These are phyloP conservation scores for Sporothrix curviconia DNA, from an alignment of 2,329 filamentous ascomycete genomes.

Conservation along the genomic window DNA sequence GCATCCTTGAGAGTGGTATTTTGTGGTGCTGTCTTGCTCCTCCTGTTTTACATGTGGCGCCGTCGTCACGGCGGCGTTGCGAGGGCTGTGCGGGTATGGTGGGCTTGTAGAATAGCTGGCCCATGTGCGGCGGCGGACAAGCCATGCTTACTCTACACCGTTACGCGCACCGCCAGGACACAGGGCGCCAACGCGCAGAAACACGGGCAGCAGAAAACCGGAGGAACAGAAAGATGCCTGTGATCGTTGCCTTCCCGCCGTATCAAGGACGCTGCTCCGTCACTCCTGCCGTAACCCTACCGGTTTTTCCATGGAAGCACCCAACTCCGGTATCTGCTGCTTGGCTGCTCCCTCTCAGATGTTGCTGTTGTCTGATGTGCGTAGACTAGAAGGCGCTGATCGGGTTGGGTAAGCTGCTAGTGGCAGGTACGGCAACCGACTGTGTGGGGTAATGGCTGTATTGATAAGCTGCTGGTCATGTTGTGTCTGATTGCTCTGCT, in stretches of 20 bases:
- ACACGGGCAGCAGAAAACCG: no score
- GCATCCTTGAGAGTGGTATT: no score
- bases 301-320: neutral
- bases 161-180: no score
- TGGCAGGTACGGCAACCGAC: conserved; percentile 5
- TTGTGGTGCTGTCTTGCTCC: neutral
- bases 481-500: no score
- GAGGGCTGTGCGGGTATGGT: no score
- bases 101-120: no score
- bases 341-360: conserved; percentile 12
- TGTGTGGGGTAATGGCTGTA: neutral
- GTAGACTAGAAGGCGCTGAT: neutral
- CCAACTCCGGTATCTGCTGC: neutral
- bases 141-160: no score
- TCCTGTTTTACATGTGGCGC: conserved; percentile 1
- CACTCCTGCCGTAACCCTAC: conserved; percentile 3
- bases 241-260: neutral
- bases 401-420: conserved; percentile 3
- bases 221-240: neutral
- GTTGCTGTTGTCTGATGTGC: conserved; percentile 18
- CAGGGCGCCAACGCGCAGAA: no score
- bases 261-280: neutral
- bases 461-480: no score
- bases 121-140: no score
- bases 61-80: no score